Conservation (phyloP, 2,329 filamentous ascomycete genomes). For the Scolecobasidium constrictum region DNA sequence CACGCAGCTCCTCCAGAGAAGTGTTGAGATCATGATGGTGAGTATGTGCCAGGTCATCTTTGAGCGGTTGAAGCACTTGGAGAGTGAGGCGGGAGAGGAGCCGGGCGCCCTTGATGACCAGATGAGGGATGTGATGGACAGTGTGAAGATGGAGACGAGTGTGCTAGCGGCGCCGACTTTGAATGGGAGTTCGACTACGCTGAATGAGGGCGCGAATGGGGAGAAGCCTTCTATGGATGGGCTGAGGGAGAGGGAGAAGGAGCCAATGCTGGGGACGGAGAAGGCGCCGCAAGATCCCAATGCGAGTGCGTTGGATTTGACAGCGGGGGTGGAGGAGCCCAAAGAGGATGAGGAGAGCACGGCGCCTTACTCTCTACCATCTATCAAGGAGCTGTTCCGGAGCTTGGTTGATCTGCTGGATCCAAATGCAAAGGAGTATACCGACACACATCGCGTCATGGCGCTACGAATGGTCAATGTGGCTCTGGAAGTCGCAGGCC, state of each 20-base stretch:
- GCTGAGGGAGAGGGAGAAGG: slow-evolving; percentile 5
- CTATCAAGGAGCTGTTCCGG: slow-evolving; percentile 86
- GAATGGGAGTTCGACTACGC: slow-evolving; percentile 35
- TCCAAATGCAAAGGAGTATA: slow-evolving; percentile 84
- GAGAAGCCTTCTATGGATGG: neutral
- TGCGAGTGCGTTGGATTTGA: slow-evolving; percentile 11
- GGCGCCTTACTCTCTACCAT: slow-evolving; percentile 85
- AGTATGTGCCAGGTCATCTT: slow-evolving; percentile 99
- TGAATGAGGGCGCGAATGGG: neutral
- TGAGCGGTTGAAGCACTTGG: slow-evolving; percentile 77
- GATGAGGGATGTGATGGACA: slow-evolving; percentile 58
- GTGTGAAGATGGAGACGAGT: slow-evolving; percentile 62
- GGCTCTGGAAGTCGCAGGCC: slow-evolving; percentile 88
- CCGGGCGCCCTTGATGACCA: slow-evolving; percentile 54
- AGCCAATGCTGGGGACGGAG: slow-evolving; percentile 1
- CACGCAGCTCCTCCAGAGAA: slow-evolving; percentile 79
- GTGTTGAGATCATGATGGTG: slow-evolving; percentile 94
- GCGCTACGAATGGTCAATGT: slow-evolving; percentile 94
- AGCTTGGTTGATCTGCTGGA: slow-evolving; percentile 90
- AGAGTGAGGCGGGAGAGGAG: slow-evolving; percentile 61
- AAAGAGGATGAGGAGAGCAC: slow-evolving; percentile 44
- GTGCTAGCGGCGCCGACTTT: slow-evolving; percentile 24
- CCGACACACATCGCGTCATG: slow-evolving; percentile 95
- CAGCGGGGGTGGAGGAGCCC: slow-evolving; percentile 1
- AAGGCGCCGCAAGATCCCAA: slow-evolving; percentile 6